phyloP scores from a whole-genome alignment of 768 basidiomycete genomes.

The Rhodocollybia butyracea region DNA sequence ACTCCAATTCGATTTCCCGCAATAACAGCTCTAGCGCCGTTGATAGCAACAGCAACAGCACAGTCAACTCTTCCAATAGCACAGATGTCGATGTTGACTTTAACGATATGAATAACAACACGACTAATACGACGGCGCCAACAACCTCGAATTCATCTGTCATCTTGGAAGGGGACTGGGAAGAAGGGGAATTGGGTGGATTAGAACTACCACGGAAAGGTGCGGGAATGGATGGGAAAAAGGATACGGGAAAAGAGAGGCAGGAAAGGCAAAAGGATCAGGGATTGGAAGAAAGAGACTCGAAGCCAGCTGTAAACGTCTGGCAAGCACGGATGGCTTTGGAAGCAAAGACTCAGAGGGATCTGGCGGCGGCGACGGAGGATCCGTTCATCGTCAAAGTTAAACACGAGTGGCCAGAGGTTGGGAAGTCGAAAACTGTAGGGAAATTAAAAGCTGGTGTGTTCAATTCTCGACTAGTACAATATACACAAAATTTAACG shows the following conservation, averaged over 20 bases:
- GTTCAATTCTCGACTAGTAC: no score
- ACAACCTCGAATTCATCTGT: conserved; percentile 7
- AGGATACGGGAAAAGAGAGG: no score
- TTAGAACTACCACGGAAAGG: no score
- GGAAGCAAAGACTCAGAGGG: neutral
- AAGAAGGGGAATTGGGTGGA: neutral
- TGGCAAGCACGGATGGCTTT: conserved; percentile 4
- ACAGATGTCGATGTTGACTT: conserved; percentile 5
- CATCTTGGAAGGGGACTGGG: conserved; percentile 2
- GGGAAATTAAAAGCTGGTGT: conserved; percentile 1
- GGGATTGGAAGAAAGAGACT: neutral
- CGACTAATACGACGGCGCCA: conserved; percentile 4
- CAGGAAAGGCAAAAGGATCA: neutral
- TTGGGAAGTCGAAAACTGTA: neutral
- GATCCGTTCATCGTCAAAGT: neutral
- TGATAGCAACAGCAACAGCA: neutral
- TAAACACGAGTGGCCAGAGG: neutral
- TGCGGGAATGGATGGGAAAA: neutral
- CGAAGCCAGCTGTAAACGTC: neutral
- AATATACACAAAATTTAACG: no score
- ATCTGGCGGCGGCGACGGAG: no score
- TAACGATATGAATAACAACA: no score
- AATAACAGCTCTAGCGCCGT: neutral
- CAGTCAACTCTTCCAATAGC: neutral
- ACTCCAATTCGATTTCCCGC: neutral